phyloP scores from a whole-genome alignment of 2,329 filamentous ascomycete genomes.

The Scedosporium boydii region DNA sequence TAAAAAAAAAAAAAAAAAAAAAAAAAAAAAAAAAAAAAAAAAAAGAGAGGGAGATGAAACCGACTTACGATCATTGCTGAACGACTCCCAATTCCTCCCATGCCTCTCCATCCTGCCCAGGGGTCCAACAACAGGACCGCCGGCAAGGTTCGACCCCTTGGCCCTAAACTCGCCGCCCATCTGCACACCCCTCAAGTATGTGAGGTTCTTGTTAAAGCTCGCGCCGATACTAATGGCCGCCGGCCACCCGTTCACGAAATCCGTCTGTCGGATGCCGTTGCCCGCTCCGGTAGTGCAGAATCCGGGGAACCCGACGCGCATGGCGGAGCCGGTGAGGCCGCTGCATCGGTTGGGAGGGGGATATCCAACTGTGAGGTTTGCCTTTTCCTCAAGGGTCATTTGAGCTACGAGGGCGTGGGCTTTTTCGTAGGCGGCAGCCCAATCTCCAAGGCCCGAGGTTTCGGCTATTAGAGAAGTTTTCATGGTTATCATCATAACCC shows the following conservation, averaged over 20 bases:
- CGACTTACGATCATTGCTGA: conserved; percentile 29
- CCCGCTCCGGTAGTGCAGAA: conserved; percentile 35
- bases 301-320: conserved; percentile 30
- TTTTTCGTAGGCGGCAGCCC: conserved; percentile 57
- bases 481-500: conserved; percentile 7
- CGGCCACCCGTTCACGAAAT: conserved; percentile 24
- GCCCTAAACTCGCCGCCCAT: conserved; percentile 68
- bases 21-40: too few relatives aligned
- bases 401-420: conserved; percentile 60
- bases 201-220: conserved; percentile 46
- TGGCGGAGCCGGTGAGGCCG: conserved; percentile 31
- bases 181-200: conserved; percentile 56
- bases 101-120: conserved; percentile 50
- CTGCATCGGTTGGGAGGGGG: conserved; percentile 32
- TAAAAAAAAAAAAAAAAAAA: too few relatives aligned
- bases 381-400: conserved; percentile 53
- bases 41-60: too few relatives aligned
- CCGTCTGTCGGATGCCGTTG: conserved; percentile 30
- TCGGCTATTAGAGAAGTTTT: conserved; percentile 22
- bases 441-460: conserved; percentile 52
- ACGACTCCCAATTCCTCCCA: conserved; percentile 57
- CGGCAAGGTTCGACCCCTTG: conserved; percentile 70
- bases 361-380: too few relatives aligned
- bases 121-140: conserved; percentile 68
- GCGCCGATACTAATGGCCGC: too few relatives aligned